phyloP scores from a whole-genome alignment of 805 yeast genomes.

The Metschnikowia anglica region DNA sequence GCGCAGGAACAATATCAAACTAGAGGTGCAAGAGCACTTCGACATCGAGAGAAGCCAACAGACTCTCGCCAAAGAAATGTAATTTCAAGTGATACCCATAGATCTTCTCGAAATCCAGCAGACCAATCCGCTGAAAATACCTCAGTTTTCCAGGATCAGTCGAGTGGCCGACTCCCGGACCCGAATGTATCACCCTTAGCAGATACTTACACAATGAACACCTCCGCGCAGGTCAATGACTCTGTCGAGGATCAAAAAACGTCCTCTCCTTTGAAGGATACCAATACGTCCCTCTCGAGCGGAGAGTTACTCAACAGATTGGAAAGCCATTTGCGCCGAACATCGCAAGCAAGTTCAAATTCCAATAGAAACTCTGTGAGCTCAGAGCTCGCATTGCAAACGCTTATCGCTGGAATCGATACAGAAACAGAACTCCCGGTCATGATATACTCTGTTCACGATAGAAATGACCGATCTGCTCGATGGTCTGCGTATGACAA shows the following conservation, averaged over 20 bases:
- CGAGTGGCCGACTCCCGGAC: slow-evolving; percentile 5
- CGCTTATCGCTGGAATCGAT: slow-evolving; percentile 32
- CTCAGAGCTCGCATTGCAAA: slow-evolving; percentile 7
- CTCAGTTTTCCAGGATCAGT: background rate
- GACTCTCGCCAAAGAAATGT: too few species aligned
- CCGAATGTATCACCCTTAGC: slow-evolving; percentile 5
- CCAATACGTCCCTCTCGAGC: slow-evolving; percentile 20
- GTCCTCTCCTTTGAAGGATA: background rate
- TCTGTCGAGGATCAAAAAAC: slow-evolving; percentile 1
- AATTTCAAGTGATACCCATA: too few species aligned
- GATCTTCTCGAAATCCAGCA: too few species aligned
- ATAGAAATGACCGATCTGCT: slow-evolving; percentile 13
- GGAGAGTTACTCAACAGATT: slow-evolving; percentile 20
- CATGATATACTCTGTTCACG: slow-evolving; percentile 33
- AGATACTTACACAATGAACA: background rate
- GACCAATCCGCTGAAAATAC: too few species aligned
- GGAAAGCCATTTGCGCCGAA: slow-evolving; percentile 3
- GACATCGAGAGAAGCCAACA: too few species aligned
- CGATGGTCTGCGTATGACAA: slow-evolving; percentile 14
- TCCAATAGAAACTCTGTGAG: slow-evolving; percentile 3
- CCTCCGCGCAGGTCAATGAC: slow-evolving; percentile 8
- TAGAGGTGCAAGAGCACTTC: too few species aligned
- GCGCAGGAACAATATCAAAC: too few species aligned
- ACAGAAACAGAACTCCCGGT: slow-evolving; percentile 28
- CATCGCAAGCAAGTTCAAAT: background rate